These are phyloP conservation scores for Ceratobasidium sp. DNA, from an alignment of 1,284 basidiomycete species.

Conservation along the genomic window DNA sequence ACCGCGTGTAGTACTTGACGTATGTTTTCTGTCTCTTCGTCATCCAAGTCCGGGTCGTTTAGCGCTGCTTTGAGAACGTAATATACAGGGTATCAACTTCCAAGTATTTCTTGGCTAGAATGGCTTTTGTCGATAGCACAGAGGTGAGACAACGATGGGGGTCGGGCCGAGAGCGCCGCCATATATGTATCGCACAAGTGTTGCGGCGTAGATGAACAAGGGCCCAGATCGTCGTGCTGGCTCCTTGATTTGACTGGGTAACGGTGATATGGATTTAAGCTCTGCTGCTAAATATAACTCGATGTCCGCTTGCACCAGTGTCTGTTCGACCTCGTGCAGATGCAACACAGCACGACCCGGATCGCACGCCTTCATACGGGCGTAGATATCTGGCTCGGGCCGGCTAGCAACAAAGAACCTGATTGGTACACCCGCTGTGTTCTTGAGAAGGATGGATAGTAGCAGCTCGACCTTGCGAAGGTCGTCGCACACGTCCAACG, in stretches of 20 bases:
- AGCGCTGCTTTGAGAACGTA: conserved; percentile 1
- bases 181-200: conserved; percentile 2
- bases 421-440: conserved; percentile 8
- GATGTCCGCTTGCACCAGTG: conserved; percentile 33
- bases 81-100: conserved; percentile 14
- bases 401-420: too few relatives aligned
- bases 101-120: background rate
- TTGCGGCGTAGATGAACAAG: conserved; percentile 36
- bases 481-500: conserved; percentile 17
- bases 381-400: conserved; percentile 3
- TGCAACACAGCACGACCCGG: background rate
- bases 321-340: conserved; percentile 22
- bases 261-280: background rate
- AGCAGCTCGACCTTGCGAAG: background rate
- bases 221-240: conserved; percentile 5
- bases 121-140: background rate
- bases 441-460: background rate
- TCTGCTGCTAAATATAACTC: conserved; percentile 6
- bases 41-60: too few relatives aligned
- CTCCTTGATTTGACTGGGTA: background rate
- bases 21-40: too few relatives aligned
- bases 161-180: background rate
- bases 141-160: conserved; percentile 4
- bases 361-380: background rate
- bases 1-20: background rate